phyloP scores from a whole-genome alignment of 192 early-diverging fungal species.

The Coemansia sp. region DNA sequence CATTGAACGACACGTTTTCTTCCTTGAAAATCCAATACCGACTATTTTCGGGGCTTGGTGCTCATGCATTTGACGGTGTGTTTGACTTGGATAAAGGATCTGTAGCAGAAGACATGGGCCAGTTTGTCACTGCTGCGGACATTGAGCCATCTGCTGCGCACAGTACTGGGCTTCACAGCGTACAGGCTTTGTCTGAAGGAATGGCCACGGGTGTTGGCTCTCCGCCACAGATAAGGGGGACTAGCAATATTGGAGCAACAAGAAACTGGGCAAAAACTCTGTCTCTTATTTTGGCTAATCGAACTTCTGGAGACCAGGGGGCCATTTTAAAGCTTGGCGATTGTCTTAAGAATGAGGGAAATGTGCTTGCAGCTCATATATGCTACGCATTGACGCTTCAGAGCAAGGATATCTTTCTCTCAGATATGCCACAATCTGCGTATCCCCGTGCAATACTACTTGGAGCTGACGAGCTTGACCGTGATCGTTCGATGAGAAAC shows the following conservation, averaged over 20 bases:
- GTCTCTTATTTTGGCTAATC: slow-evolving; percentile 81
- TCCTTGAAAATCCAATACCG: slow-evolving; percentile 66
- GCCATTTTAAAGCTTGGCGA: slow-evolving; percentile 82
- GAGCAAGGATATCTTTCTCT: slow-evolving; percentile 51
- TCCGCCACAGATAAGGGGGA: not conserved
- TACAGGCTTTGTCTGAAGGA: not conserved
- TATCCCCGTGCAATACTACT: slow-evolving; percentile 69
- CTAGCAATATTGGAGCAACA: slow-evolving; percentile 2
- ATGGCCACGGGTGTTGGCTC: not conserved
- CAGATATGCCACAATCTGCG: slow-evolving; percentile 66
- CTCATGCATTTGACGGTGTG: slow-evolving; percentile 33
- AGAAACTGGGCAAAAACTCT: slow-evolving; percentile 74
- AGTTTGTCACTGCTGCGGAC: slow-evolving; percentile 38
- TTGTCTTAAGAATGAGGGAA: slow-evolving; percentile 58
- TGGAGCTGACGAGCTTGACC: slow-evolving; percentile 56
- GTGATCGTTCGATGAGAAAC: slow-evolving; percentile 1
- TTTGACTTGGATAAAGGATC: not conserved
- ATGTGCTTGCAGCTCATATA: slow-evolving; percentile 69
- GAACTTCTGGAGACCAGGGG: slow-evolving; percentile 68
- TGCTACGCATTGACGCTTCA: slow-evolving; percentile 75
- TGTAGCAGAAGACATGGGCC: not conserved
- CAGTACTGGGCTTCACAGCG: not conserved
- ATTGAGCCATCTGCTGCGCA: slow-evolving; percentile 3
- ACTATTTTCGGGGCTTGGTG: slow-evolving; percentile 66
- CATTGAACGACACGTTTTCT: slow-evolving; percentile 47